These are phyloP conservation scores for Coemansia pectinata DNA, from an alignment of 192 early-diverging fungal genomes.

Conservation along the genomic window DNA sequence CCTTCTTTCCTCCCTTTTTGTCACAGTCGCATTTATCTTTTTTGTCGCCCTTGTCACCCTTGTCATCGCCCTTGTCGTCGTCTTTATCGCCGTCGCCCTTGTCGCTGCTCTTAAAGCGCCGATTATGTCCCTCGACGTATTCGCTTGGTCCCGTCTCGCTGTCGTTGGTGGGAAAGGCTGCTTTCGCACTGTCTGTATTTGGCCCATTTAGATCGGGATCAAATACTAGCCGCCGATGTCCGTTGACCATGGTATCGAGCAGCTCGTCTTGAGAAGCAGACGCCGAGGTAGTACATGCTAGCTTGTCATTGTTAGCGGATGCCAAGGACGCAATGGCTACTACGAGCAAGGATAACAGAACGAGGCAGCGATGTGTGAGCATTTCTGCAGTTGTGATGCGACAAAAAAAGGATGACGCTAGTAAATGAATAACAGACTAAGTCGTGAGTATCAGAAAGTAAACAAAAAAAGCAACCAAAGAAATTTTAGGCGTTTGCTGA, in stretches of 20 bases:
- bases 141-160: neutral
- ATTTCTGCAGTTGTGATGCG: neutral
- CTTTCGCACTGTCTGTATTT: neutral
- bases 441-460: neutral
- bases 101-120: neutral
- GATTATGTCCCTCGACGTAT: neutral
- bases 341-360: neutral
- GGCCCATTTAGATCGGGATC: neutral
- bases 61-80: neutral
- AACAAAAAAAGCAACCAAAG: neutral
- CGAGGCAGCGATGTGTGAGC: constrained; percentile 1
- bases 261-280: neutral
- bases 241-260: neutral
- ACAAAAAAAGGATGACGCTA: neutral
- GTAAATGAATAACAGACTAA: neutral
- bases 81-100: neutral
- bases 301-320: neutral
- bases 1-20: constrained; percentile 11
- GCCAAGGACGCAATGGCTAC: neutral
- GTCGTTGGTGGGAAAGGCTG: neutral
- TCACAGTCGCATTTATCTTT: neutral
- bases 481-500: neutral
- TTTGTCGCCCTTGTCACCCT: neutral
- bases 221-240: neutral
- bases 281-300: neutral